These are phyloP conservation scores for Trifolium fragiferum DNA, from an alignment of 306 rosid genomes.

Conservation along the genomic window DNA sequence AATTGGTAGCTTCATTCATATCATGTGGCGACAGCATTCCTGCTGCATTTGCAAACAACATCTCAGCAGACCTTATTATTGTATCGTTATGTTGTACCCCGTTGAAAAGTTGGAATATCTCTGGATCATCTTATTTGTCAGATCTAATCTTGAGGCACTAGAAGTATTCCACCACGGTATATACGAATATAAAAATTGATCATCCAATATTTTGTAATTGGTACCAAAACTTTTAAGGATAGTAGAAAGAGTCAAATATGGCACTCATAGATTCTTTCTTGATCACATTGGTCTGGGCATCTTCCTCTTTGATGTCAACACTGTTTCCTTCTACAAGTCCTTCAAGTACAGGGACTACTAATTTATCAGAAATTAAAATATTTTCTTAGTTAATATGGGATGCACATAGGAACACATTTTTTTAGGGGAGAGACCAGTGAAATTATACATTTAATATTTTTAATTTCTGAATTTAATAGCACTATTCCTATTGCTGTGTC, in stretches of 20 bases:
- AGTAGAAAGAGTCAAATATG: constrained; percentile 1
- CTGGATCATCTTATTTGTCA: neutral
- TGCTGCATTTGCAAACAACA: neutral
- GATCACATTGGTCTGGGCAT: constrained; percentile 21
- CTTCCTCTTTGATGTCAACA: constrained; percentile 22
- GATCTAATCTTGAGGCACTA: constrained; percentile 20
- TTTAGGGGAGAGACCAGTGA: neutral
- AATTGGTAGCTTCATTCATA: neutral
- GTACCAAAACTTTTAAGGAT: constrained; percentile 5
- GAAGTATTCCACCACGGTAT: constrained; percentile 11
- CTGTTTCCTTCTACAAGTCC: constrained; percentile 4
- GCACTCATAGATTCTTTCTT: constrained; percentile 8
- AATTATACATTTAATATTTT: neutral
- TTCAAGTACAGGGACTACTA: constrained; percentile 6
- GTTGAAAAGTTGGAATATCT: constrained; percentile 30
- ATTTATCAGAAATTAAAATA: neutral
- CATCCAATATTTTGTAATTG: constrained; percentile 31
- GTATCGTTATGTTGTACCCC: constrained; percentile 13
- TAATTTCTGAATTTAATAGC: constrained; percentile 14
- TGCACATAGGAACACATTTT: neutral
- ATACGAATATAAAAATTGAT: neutral
- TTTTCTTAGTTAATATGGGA: neutral
- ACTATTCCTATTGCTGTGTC: constrained; percentile 30
- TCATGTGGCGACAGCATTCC: neutral
- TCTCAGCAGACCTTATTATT: neutral